Evolutionary conservation across 495 filamentous ascomycete species (phyloP).

Genomic region (Aspergillus wentii): DNA sequence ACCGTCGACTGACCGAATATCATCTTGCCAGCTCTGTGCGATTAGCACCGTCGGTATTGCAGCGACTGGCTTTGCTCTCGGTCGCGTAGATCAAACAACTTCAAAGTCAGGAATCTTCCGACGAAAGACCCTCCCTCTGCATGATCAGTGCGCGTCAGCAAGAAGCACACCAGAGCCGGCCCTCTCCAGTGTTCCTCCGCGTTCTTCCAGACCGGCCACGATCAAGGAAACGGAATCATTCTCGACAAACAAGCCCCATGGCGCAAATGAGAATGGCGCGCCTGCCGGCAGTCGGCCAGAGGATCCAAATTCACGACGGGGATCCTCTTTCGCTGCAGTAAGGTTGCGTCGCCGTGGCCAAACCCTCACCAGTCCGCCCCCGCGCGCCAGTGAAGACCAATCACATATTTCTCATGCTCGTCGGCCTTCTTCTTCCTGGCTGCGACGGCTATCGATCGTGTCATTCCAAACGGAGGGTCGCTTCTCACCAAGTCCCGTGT

Average conservation of each 20-base stretch:
- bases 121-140: constrained; percentile 21
- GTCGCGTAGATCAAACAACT: constrained; percentile 44
- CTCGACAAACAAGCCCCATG: constrained; percentile 5
- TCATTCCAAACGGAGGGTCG: constrained; percentile 69
- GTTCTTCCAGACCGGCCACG: constrained; percentile 18
- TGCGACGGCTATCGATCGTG: constrained; percentile 67
- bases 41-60: constrained; percentile 65
- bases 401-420: constrained; percentile 35
- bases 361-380: constrained; percentile 32
- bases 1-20: neutral
- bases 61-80: constrained; percentile 59
- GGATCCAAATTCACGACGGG: constrained; percentile 17
- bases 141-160: constrained; percentile 16
- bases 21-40: constrained; percentile 61
- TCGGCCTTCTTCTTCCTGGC: constrained; percentile 64
- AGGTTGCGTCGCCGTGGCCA: constrained; percentile 33
- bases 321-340: constrained; percentile 54
- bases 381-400: constrained; percentile 22
- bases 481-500: constrained; percentile 58
- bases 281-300: constrained; percentile 6
- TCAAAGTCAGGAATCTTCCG: constrained; percentile 21
- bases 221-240: constrained; percentile 10
- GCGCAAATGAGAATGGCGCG: constrained; percentile 5
- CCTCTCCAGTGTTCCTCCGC: constrained; percentile 19
- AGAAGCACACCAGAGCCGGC: constrained; percentile 13